Evolutionary conservation across 768 basidiomycete species (phyloP).

Genomic region (Mycena filopes): DNA sequence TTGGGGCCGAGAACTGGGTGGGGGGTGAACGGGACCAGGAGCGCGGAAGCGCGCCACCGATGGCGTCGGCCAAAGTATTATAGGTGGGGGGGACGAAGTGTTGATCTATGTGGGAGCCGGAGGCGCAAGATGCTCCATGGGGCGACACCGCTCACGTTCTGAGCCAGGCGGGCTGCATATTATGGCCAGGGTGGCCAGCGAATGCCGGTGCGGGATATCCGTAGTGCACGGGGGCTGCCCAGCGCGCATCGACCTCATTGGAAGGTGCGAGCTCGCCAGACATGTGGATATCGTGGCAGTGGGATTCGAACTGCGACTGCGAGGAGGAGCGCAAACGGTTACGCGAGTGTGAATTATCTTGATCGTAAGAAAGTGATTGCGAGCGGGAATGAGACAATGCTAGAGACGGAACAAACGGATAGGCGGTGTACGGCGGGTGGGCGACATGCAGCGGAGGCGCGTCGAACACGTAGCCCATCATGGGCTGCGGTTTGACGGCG

Average conservation of each 20-base stretch:
- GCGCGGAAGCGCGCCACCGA: constrained; percentile 33
- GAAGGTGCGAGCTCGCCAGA: constrained; percentile 52
- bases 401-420: constrained; percentile 49
- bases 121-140: constrained; percentile 31
- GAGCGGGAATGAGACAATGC: constrained; percentile 62
- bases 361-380: constrained; percentile 65
- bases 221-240: constrained; percentile 50
- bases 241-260: constrained; percentile 51
- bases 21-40: background rate
- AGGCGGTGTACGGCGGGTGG: constrained; percentile 50
- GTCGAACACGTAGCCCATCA: constrained; percentile 50
- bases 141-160: constrained; percentile 49
- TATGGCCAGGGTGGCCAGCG: constrained; percentile 52
- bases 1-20: constrained; percentile 33
- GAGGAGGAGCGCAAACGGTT: constrained; percentile 70
- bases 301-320: constrained; percentile 66
- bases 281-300: constrained; percentile 58
- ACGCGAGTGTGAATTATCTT: constrained; percentile 57
- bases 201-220: constrained; percentile 57
- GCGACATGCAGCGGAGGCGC: constrained; percentile 44
- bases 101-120: constrained; percentile 38
- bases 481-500: constrained; percentile 49
- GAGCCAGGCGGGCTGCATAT: constrained; percentile 60
- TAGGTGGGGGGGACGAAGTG: constrained; percentile 35
- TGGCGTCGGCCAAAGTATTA: constrained; percentile 41